phyloP scores from a whole-genome alignment of 2,329 filamentous ascomycete species.

The Trichoderma afroharzianum region DNA sequence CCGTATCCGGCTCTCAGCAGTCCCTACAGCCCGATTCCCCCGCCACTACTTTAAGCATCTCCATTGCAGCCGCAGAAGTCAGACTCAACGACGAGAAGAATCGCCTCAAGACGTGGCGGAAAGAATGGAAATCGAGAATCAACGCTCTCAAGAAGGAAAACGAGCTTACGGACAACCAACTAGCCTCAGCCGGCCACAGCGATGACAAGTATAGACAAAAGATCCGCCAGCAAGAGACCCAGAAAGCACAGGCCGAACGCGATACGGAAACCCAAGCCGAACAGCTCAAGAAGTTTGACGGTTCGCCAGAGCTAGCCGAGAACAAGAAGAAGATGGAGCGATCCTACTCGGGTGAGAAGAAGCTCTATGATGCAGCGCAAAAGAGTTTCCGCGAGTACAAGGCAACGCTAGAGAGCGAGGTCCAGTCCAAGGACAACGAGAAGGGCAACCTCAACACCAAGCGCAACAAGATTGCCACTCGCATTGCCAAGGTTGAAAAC shows the following conservation, averaged over 20 bases:
- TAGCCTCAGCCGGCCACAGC: slow-evolving; percentile 65
- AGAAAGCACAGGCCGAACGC: slow-evolving; percentile 62
- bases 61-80: slow-evolving; percentile 67
- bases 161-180: slow-evolving; percentile 62
- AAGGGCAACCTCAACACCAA: slow-evolving; percentile 61
- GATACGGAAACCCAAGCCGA: slow-evolving; percentile 55
- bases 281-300: slow-evolving; percentile 59
- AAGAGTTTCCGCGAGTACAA: slow-evolving; percentile 57
- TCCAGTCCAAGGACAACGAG: slow-evolving; percentile 62
- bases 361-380: slow-evolving; percentile 56
- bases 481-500: slow-evolving; percentile 68
- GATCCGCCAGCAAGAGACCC: slow-evolving; percentile 69
- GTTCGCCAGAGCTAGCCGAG: slow-evolving; percentile 59
- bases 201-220: slow-evolving; percentile 76
- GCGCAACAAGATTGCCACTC: slow-evolving; percentile 67
- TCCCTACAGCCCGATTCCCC: slow-evolving; percentile 71
- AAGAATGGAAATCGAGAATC: slow-evolving; percentile 69
- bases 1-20: slow-evolving; percentile 47
- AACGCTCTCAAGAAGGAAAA: slow-evolving; percentile 69
- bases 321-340: slow-evolving; percentile 54
- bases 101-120: slow-evolving; percentile 66
- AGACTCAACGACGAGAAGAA: slow-evolving; percentile 67
- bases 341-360: slow-evolving; percentile 52
- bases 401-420: slow-evolving; percentile 57
- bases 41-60: slow-evolving; percentile 71